Conservation (phyloP, 176 grass and related monocot species). For the Themeda triandra region DNA sequence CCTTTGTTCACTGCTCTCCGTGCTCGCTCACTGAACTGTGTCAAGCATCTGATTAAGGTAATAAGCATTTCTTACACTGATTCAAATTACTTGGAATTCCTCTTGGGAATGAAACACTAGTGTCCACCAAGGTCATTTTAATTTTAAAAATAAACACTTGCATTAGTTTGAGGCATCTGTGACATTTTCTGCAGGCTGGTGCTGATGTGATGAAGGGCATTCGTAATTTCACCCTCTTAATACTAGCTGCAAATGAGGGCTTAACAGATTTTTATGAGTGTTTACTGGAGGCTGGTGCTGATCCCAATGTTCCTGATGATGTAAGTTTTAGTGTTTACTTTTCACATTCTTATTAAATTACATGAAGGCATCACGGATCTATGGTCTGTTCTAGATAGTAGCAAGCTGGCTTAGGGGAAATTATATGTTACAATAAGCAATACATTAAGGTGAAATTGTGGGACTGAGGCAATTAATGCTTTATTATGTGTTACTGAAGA, state of each 20-base stretch:
- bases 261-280: constrained; percentile 24
- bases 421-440: too few relatives aligned
- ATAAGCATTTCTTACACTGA: background rate
- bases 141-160: background rate
- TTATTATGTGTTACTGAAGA: too few relatives aligned
- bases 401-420: too few relatives aligned
- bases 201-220: constrained; percentile 32
- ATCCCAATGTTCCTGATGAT: constrained; percentile 29
- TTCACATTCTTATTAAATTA: background rate
- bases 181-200: constrained; percentile 31
- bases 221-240: background rate
- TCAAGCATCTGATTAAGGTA: constrained; percentile 33
- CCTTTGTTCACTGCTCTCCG: background rate
- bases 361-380: too few relatives aligned
- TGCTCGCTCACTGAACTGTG: background rate
- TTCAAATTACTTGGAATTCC: too few relatives aligned
- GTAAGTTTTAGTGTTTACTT: background rate
- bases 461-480: too few relatives aligned
- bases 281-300: constrained; percentile 36
- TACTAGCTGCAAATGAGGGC: background rate
- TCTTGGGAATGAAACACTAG: too few relatives aligned
- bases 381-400: too few relatives aligned
- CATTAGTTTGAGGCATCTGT: background rate
- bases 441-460: too few relatives aligned
- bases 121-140: too few relatives aligned